A percentile compares a stretch with the other conserved stretches of the same genome.
These are phyloP conservation scores for Entomortierella beljakovae DNA, from an alignment of 192 early-diverging fungal genomes.

Conservation along the genomic window DNA sequence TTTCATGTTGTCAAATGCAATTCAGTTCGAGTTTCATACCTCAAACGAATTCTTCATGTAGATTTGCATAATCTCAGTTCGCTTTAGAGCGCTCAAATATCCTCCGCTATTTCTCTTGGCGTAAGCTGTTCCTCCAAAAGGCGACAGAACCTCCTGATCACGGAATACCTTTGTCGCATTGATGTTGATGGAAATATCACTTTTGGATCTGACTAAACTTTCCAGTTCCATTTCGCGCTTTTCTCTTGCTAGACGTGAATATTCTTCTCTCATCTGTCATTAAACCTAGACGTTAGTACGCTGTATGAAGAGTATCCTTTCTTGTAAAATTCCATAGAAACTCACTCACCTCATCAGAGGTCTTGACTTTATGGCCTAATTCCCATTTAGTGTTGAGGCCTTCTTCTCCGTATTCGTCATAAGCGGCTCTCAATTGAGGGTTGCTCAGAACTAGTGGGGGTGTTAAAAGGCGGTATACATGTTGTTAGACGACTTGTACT, in stretches of 20 bases:
- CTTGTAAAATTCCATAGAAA: too few species aligned
- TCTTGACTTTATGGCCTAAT: constrained; percentile 75
- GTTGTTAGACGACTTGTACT: not conserved
- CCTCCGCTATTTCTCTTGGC: constrained; percentile 22
- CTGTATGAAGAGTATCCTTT: not conserved
- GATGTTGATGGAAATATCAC: constrained; percentile 63
- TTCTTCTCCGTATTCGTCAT: constrained; percentile 95
- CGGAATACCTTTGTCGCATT: constrained; percentile 64
- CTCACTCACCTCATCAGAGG: constrained; percentile 72
- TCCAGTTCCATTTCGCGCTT: constrained; percentile 74
- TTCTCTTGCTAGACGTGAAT: constrained; percentile 69
- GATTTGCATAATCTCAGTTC: constrained; percentile 60
- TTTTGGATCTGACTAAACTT: constrained; percentile 70
- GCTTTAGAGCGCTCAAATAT: constrained; percentile 34
- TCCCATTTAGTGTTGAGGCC: constrained; percentile 74
- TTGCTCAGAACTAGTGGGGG: constrained; percentile 76
- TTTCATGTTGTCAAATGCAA: not conserved
- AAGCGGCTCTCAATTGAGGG: constrained; percentile 79
- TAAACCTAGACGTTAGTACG: not conserved
- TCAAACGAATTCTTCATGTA: constrained; percentile 74
- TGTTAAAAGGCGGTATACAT: not conserved
- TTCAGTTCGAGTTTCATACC: constrained; percentile 27
- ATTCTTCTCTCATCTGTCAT: constrained; percentile 71
- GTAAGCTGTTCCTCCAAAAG: constrained; percentile 51
- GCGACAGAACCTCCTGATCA: constrained; percentile 59